These are phyloP conservation scores for Saturnispora zaruensis DNA, from an alignment of 805 yeast genomes.

Conservation along the genomic window DNA sequence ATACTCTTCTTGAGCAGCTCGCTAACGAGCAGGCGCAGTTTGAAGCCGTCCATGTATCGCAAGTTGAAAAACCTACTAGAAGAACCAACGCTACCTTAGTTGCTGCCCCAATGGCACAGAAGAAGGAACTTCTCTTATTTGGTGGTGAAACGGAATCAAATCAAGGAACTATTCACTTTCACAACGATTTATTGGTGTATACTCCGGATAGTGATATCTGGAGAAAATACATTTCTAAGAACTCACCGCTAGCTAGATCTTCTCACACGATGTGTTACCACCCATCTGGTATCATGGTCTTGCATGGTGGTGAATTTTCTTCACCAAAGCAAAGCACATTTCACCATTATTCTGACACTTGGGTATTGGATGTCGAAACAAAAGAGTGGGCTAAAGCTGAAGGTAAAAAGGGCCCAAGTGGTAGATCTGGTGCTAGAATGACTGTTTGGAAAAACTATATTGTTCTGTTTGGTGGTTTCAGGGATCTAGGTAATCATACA, in stretches of 20 bases:
- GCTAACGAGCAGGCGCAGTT: conserved; percentile 75
- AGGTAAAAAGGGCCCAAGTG: conserved; percentile 58
- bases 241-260: conserved; percentile 85
- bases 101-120: conserved; percentile 66
- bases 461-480: conserved; percentile 82
- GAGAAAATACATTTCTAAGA: conserved; percentile 72
- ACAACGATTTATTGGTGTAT: conserved; percentile 72
- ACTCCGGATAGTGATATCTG: conserved; percentile 71
- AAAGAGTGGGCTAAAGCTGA: conserved; percentile 92
- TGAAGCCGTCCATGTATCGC: conserved; percentile 57
- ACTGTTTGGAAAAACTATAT: conserved; percentile 87
- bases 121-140: conserved; percentile 69
- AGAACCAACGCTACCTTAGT: conserved; percentile 71
- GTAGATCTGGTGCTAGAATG: conserved; percentile 90
- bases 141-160: conserved; percentile 69
- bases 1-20: conserved; percentile 67
- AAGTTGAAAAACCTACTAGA: conserved; percentile 51
- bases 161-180: conserved; percentile 48
- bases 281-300: conserved; percentile 74
- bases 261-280: conserved; percentile 92
- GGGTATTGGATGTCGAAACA: conserved; percentile 78
- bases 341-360: conserved; percentile 93
- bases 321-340: conserved; percentile 93
- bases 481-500: conserved; percentile 79
- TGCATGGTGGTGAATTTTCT: conserved; percentile 96